Conservation (phyloP, 129 eudicot genomes). For the Escallonia rubra region DNA sequence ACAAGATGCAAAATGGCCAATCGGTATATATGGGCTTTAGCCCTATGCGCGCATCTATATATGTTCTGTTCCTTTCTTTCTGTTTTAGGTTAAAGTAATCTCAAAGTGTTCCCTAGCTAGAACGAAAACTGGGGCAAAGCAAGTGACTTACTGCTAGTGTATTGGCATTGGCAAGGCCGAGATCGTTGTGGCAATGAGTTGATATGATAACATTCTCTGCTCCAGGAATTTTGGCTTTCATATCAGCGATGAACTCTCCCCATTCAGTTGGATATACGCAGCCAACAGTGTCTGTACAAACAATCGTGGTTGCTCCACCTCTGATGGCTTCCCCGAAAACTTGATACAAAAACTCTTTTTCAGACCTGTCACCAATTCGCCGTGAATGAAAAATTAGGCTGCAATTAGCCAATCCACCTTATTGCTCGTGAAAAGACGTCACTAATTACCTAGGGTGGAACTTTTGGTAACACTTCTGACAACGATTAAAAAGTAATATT, state of each 20-base stretch:
- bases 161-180: constrained; percentile 21
- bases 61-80: too few species aligned
- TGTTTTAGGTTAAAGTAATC: too few species aligned
- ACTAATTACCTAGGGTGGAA: background rate
- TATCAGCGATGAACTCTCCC: constrained; percentile 9
- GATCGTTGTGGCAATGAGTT: constrained; percentile 20
- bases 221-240: constrained; percentile 4
- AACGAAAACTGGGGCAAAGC: background rate
- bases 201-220: constrained; percentile 10
- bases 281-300: constrained; percentile 13
- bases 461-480: background rate
- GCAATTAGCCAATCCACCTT: background rate
- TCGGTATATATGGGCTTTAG: too few species aligned
- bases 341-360: constrained; percentile 14
- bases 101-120: too few species aligned
- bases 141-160: background rate
- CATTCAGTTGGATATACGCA: constrained; percentile 8
- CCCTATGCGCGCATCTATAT: too few species aligned
- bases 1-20: too few species aligned
- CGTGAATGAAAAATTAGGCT: background rate
- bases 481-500: background rate
- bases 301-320: constrained; percentile 19
- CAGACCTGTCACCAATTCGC: constrained; percentile 8
- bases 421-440: background rate
- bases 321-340: constrained; percentile 11